phyloP scores from a whole-genome alignment of 257 asterid genomes.

The Linaria vulgaris region DNA sequence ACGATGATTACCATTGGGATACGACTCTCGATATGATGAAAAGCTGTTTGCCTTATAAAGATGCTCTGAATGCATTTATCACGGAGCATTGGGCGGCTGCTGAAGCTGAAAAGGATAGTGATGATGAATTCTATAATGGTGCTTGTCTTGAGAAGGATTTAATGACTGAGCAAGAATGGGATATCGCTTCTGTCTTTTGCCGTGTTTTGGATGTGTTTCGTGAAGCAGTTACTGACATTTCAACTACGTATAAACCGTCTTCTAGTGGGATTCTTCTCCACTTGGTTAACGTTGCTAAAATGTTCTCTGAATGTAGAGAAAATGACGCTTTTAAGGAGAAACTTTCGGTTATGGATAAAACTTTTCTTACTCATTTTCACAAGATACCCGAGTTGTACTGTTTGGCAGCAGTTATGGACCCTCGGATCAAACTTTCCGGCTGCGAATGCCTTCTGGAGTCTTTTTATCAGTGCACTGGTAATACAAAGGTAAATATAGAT shows the following conservation, averaged over 20 bases:
- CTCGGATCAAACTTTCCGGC: slow-evolving; percentile 22
- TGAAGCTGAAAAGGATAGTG: slow-evolving; percentile 4
- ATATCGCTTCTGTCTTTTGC: slow-evolving; percentile 14
- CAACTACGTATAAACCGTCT: slow-evolving; percentile 10
- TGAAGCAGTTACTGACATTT: slow-evolving; percentile 18
- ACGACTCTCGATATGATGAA: slow-evolving; percentile 8
- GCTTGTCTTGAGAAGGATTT: not conserved
- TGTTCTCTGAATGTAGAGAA: slow-evolving; percentile 14
- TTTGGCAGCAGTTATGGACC: slow-evolving; percentile 27
- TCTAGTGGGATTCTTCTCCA: slow-evolving; percentile 23
- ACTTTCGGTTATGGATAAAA: slow-evolving; percentile 13
- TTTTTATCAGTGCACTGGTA: slow-evolving; percentile 20
- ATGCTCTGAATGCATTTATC: not conserved
- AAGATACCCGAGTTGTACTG: slow-evolving; percentile 15
- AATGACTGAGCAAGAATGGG: slow-evolving; percentile 21
- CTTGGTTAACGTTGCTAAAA: slow-evolving; percentile 27
- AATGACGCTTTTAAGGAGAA: slow-evolving; percentile 8
- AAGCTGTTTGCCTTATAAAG: slow-evolving; percentile 6
- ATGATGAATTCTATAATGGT: not conserved
- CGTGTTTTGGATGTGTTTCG: slow-evolving; percentile 21
- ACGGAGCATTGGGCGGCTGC: not conserved
- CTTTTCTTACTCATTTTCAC: slow-evolving; percentile 16
- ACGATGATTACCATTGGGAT: not conserved
- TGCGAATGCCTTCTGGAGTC: slow-evolving; percentile 24
- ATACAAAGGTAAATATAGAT: slow-evolving; percentile 14